Evolutionary conservation across 2,329 filamentous ascomycete genomes (phyloP), one percentile per base, ranked within the genome.

Genomic region (Pyrenochaeta sp.): DNA sequence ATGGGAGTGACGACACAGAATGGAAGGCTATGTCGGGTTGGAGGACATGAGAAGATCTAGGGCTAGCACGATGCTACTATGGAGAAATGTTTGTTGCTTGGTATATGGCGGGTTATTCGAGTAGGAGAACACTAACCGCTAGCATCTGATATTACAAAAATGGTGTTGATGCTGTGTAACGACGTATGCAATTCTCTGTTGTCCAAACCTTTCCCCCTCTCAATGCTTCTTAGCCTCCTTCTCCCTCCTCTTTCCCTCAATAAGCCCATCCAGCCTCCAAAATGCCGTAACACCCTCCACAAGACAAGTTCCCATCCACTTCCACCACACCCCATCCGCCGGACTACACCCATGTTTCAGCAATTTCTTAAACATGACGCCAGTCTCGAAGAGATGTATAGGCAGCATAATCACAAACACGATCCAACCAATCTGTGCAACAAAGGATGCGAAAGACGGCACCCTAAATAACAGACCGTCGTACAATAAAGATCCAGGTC

Each of bases 301-400:
- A 45, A 85, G 80, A 52, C 76, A 80, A 45, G 79, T 82, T 2
- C 72, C 71, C n/a, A 82, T 68, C 86, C 86, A 89, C 30, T 71
- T 67, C 79, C 82, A 85, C 81, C 83, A 89, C 15, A 84, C 52
- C 5, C 64, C 61, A 48, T 82, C 82, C 24, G 81, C 73, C 39
- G 80, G 59, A 27, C 80, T 80, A 49, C 88, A 80, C n/a, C 81
- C 81, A 74, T 88, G 81, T 59, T 74, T 83, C 53, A 72, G 74
- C 72, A 88, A 70, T 61, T 81, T 80, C 52, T 68, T 77, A 6
- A 77, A 77, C 74, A 88, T 80, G 25, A 77, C 55, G 44, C 78
- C 77, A n/a, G 83, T 78, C 80, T 97, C 94, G 2, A 76, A 57
- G 0, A 82, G 24, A 77, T 97, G 94, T 12, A 92, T 84, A 0